These are phyloP conservation scores for Mallotus repandus DNA, from an alignment of 441 rosid species.

Conservation along the genomic window DNA sequence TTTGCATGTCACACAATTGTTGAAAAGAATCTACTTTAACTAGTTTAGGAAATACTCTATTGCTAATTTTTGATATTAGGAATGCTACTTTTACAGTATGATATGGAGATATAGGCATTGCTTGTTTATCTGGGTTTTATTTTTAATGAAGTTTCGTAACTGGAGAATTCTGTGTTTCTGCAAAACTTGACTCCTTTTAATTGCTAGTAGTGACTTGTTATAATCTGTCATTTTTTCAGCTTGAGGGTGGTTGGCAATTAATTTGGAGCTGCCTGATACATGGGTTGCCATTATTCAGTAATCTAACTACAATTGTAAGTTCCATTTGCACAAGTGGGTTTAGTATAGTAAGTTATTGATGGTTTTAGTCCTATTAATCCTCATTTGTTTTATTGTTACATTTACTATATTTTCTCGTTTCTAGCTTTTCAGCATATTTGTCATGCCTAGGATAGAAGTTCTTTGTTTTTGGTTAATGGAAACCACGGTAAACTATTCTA, in stretches of 20 bases:
- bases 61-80: not conserved
- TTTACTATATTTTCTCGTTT: not conserved
- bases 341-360: not conserved
- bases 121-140: conserved; percentile 12
- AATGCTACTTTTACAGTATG: not conserved
- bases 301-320: conserved; percentile 70
- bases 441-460: not conserved
- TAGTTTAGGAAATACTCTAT: not conserved
- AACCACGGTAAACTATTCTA: not conserved
- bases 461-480: not conserved
- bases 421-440: not conserved
- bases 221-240: conserved; percentile 46
- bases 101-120: not conserved
- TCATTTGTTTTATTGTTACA: not conserved
- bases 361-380: not conserved
- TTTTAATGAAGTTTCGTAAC: not conserved
- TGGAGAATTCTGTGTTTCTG: not conserved
- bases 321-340: conserved; percentile 16
- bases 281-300: conserved; percentile 81
- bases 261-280: conserved; percentile 82
- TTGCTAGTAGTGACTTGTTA: conserved; percentile 24
- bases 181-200: conserved; percentile 21
- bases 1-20: not conserved
- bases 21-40: not conserved
- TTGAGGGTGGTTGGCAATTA: conserved; percentile 67